phyloP scores from a whole-genome alignment of 139 green algal species.

The Dunaliella sp. region DNA sequence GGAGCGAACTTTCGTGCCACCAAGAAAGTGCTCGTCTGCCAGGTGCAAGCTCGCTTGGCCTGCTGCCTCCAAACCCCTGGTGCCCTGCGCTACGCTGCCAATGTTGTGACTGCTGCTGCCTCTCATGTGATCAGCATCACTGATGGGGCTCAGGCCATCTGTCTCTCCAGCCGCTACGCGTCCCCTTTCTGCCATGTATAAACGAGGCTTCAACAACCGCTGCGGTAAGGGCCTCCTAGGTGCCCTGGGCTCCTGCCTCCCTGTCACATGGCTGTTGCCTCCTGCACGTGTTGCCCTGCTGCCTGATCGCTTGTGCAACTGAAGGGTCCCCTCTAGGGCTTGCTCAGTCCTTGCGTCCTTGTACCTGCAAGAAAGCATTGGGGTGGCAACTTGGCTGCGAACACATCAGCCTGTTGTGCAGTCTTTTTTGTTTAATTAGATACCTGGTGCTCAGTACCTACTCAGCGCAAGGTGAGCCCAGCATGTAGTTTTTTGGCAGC shows the following conservation, averaged over 20 bases:
- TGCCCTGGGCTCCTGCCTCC: not conserved
- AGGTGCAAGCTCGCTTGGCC: not conserved
- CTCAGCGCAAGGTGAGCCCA: no score
- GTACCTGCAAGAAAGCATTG: not conserved
- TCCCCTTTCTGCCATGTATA: not conserved
- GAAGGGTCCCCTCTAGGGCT: not conserved
- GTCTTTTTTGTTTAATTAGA: no score
- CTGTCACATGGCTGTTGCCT: not conserved
- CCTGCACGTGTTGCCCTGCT: no score
- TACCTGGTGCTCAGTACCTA: no score
- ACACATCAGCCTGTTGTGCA: not conserved
- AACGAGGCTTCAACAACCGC: not conserved
- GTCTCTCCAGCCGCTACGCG: not conserved
- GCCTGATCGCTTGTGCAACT: not conserved
- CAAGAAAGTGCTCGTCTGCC: not conserved
- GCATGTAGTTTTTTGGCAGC: not conserved
- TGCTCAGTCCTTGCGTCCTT: not conserved
- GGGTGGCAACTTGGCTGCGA: not conserved
- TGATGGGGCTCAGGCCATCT: not conserved
- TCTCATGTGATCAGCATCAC: not conserved
- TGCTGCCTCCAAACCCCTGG: not conserved
- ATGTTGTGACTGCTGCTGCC: not conserved
- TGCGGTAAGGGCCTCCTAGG: no score
- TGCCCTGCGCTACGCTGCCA: no score
- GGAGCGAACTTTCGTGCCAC: not conserved